Evolutionary conservation across 768 basidiomycete genomes (phyloP).

Genomic region (Amanita rubescens): DNA sequence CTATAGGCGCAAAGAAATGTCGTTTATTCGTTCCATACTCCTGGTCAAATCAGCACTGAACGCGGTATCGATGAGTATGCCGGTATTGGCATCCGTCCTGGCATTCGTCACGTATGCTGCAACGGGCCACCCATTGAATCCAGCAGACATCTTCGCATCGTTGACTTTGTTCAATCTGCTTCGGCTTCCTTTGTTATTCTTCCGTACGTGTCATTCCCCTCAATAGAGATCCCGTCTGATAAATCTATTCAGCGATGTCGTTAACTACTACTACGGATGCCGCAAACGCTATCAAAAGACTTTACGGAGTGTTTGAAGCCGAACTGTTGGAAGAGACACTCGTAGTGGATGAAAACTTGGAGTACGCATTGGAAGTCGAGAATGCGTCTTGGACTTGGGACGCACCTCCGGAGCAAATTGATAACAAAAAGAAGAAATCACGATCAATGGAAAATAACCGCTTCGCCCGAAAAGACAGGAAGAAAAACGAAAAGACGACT

Average conservation of each 20-base stretch:
- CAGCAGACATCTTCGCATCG: slow-evolving; percentile 77
- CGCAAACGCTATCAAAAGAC: slow-evolving; percentile 66
- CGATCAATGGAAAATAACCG: slow-evolving; percentile 14
- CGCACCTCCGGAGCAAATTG: slow-evolving; percentile 44
- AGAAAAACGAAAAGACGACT: slow-evolving; percentile 1
- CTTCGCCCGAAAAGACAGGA: slow-evolving; percentile 25
- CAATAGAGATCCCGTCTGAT: slow-evolving; percentile 7
- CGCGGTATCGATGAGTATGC: slow-evolving; percentile 64
- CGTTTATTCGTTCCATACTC: slow-evolving; percentile 57
- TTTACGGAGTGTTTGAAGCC: slow-evolving; percentile 78
- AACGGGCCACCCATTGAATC: slow-evolving; percentile 58
- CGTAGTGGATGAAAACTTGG: slow-evolving; percentile 43
- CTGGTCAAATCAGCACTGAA: slow-evolving; percentile 60
- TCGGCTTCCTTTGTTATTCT: slow-evolving; percentile 73
- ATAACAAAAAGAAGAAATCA: slow-evolving; percentile 21
- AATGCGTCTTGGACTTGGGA: slow-evolving; percentile 86
- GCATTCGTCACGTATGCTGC: slow-evolving; percentile 72
- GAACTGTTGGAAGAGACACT: slow-evolving; percentile 62
- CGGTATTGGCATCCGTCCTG: slow-evolving; percentile 71
- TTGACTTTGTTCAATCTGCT: slow-evolving; percentile 81
- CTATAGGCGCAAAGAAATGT: slow-evolving; percentile 67
- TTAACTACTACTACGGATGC: slow-evolving; percentile 83
- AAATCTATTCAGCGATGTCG: slow-evolving; percentile 15
- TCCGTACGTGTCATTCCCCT: slow-evolving; percentile 30
- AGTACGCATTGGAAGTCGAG: slow-evolving; percentile 60